Percentiles rank a stretch among this genome's conserved stretches.
Evolutionary conservation across 208 protist species (phyloP).

Genomic region (Strigomonas culicis): DNA sequence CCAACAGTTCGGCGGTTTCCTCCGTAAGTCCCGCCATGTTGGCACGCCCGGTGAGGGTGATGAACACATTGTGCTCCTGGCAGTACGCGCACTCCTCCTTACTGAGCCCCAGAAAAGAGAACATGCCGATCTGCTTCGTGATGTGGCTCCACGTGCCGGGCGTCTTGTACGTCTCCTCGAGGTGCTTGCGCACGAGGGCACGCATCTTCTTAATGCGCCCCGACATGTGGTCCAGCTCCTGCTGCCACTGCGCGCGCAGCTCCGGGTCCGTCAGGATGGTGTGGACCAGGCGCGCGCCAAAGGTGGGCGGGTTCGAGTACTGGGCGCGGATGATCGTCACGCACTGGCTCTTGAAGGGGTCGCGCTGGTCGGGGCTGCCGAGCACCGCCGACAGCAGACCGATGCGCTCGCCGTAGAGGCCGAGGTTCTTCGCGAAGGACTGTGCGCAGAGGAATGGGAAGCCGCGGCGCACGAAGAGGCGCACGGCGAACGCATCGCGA

Average conservation of each 20-base stretch:
- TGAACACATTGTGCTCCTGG: conserved; percentile 68
- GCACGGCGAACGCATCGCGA: conserved; percentile 84
- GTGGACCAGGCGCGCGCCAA: conserved; percentile 94
- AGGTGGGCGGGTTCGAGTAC: conserved; percentile 96
- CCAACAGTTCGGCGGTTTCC: conserved; percentile 52
- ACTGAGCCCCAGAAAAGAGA: conserved; percentile 96
- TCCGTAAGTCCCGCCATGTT: conserved; percentile 83
- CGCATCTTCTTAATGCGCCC: conserved; percentile 85
- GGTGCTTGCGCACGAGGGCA: conserved; percentile 45
- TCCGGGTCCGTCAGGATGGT: conserved; percentile 81
- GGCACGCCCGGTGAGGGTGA: conserved; percentile 63
- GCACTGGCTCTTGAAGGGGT: conserved; percentile 75
- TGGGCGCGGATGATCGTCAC: conserved; percentile 87
- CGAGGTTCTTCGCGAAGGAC: conserved; percentile 99
- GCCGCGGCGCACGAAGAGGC: conserved; percentile 73
- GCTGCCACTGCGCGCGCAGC: conserved; percentile 88
- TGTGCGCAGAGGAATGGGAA: conserved; percentile 87
- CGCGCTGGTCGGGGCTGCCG: conserved; percentile 35
- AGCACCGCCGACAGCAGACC: conserved; percentile 83
- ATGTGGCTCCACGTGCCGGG: conserved; percentile 95
- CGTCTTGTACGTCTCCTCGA: conserved; percentile 65
- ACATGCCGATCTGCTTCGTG: conserved; percentile 97
- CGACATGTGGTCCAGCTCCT: conserved; percentile 89
- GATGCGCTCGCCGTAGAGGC: conserved; percentile 95
- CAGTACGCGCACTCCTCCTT: conserved; percentile 77